Evolutionary conservation across 2,329 filamentous ascomycete species (phyloP).

Genomic region (Pseudogymnoascus sp.): DNA sequence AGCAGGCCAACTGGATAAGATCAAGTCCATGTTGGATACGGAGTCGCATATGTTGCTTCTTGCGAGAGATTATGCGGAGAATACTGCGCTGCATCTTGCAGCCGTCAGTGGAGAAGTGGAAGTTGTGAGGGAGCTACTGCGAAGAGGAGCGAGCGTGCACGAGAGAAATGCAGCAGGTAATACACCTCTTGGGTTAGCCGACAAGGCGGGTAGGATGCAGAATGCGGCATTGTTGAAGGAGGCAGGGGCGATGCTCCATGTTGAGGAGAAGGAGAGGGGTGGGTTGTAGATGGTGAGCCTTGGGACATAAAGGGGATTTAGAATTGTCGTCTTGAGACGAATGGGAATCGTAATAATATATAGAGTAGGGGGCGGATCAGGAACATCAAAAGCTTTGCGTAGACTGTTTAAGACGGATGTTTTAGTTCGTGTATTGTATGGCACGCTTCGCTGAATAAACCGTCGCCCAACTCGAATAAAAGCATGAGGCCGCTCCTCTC

Average conservation of each 20-base stretch:
- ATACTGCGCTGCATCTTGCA: constrained; percentile 33
- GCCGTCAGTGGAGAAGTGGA: constrained; percentile 37
- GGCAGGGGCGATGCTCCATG: constrained; percentile 53
- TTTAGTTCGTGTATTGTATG: not conserved
- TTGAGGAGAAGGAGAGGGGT: constrained; percentile 34
- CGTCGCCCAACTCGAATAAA: not conserved
- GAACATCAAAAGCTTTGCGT: not conserved
- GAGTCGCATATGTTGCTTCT: constrained; percentile 26
- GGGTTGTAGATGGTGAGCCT: not conserved
- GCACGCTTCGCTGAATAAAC: not conserved
- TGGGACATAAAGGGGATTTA: not conserved
- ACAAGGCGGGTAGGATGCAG: constrained; percentile 46
- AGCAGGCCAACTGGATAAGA: constrained; percentile 44
- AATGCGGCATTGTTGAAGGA: constrained; percentile 47
- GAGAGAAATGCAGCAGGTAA: constrained; percentile 56
- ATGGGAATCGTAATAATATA: constrained; percentile 1
- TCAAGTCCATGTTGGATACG: constrained; percentile 23
- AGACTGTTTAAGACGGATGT: not conserved
- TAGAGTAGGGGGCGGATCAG: not conserved
- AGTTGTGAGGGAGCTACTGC: constrained; percentile 52
- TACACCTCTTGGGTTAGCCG: constrained; percentile 56
- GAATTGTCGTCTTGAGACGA: not conserved
- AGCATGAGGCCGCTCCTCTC: not conserved
- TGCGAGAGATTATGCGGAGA: constrained; percentile 31
- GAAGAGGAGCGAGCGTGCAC: constrained; percentile 58